Base-by-base conservation (phyloP, 495 filamentous ascomycete species). In the Aspergillus cristatus region DNA sequence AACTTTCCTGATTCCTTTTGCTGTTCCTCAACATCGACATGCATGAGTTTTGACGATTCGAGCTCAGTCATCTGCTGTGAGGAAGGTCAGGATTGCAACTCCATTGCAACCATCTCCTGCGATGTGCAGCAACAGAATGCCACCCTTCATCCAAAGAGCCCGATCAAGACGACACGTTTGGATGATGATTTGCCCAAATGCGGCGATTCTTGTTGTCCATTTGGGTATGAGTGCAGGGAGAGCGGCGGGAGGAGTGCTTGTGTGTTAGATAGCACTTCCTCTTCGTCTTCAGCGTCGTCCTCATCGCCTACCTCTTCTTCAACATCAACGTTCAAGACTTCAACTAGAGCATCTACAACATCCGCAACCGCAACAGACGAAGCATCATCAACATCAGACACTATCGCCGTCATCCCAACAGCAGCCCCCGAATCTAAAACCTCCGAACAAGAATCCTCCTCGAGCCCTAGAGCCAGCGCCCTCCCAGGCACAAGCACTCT, bases 41-140 rank as follows among this genome's bases (percentile, higher is more conserved):
- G 88, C 53, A 54, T 79, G 28, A 47, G 66, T 18, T 63, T 91
- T 22, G 84, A 86, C 40, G 70, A 60, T 30, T 68, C 63, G 22
- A 84, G 74, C 10, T 82, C 85, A 1, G 70, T 79, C 3, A 68
- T 94, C 14, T 95, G 88, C 65, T 95, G 88, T 55, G 85, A 84
- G 6, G 39, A 58, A 2, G 78, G 75, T 2, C 40, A 49, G 10
- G 64, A 68, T 47, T 95, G 88, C 60, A 40, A 59, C 20, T 70
- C 60, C 28, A 88, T 95, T 42, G 43, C 68, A 42, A 68, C 85
- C 5, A 80, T 93, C 35, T 68, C 68, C 20, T 95, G 88, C 65
- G 74, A 88, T 42, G 57, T 84, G 34, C 52, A 59, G 14, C 61
- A 69, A 14, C 82, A 88, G 47, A 75, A 95, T 52, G 67, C 75